phyloP scores from a whole-genome alignment of 176 grass and related monocot species.

The Raddia guianensis region DNA sequence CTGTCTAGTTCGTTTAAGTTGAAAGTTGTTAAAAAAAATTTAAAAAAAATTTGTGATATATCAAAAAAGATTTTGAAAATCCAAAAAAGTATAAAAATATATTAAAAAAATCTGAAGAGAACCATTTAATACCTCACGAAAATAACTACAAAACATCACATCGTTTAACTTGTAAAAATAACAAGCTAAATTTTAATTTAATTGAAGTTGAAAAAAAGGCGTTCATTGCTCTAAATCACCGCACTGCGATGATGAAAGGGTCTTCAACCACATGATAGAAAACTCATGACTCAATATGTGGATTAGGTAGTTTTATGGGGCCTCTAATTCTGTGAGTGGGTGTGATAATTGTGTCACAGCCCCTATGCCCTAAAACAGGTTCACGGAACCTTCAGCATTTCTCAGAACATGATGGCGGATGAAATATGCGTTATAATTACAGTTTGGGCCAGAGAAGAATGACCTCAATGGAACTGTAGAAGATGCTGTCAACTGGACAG shows the following conservation, averaged over 20 bases:
- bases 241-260: conserved; percentile 35
- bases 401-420: not conserved
- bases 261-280: conserved; percentile 34
- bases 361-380: conserved; percentile 10
- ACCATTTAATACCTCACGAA: too few species aligned
- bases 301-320: conserved; percentile 25
- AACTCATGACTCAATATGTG: conserved; percentile 18
- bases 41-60: too few species aligned
- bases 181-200: too few species aligned
- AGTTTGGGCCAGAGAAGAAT: not conserved
- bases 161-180: too few species aligned
- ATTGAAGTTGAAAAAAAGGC: too few species aligned
- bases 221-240: not conserved
- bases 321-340: conserved; percentile 3
- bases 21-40: too few species aligned
- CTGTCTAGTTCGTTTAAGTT: too few species aligned
- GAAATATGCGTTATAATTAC: not conserved
- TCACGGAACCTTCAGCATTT: conserved; percentile 13
- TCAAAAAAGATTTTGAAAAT: too few species aligned
- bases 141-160: too few species aligned
- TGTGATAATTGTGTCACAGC: conserved; percentile 22
- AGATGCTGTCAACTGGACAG: conserved; percentile 2
- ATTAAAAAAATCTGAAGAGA: too few species aligned
- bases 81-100: too few species aligned
- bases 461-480: not conserved